Evolutionary conservation across 805 yeast genomes (phyloP), one percentile per base, ranked within the genome.

Genomic region (Peterozyma xylosa): DNA sequence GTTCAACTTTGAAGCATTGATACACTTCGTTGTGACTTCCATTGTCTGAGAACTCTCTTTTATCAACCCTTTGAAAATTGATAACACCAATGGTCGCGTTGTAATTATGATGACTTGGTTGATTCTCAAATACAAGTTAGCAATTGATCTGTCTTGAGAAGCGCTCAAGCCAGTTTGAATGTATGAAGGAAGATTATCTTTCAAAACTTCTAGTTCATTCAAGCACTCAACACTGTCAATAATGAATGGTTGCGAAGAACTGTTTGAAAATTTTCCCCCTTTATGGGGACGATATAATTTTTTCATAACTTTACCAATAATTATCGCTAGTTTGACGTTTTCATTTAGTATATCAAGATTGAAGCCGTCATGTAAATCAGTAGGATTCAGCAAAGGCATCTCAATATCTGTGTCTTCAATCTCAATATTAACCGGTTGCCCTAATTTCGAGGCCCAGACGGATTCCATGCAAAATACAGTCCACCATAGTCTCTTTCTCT

Each of bases 401-500:
- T 53, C 55, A 29, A 53, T 51, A 9, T 51, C 54, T 18, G 51
- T 51, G 37, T 55, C 57, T 30, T 50, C 45, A 14, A 43, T 41
- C n/a, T 53, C 53, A 14, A 57, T 53, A 45, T 57, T 59, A 13
- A 54, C 46, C 0, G 60, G 60, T 30, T 52, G 54, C 1, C 62
- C 60, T 29, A 57, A 40, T 36, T 57, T 56, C 2, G 60, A 56
- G n/a, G 56, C 51, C 62, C 62, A 57, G 3, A 56, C 47, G 21
- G 53, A 54, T 32, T 57, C 62, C 60, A 57, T 56, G n/a, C 57
- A 46, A 37, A 50, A 54, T 30, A 55, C 53, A 11, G 62, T 57
- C 62, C 62, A 57, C 62, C 62, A 57, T 3, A 57, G 45, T 37
- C 58, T 46, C 43, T 57, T 46, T 29, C 62, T 46, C 35, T 52